Evolutionary conservation across 495 filamentous ascomycete genomes (phyloP).

Genomic region (Darksidea phi): DNA sequence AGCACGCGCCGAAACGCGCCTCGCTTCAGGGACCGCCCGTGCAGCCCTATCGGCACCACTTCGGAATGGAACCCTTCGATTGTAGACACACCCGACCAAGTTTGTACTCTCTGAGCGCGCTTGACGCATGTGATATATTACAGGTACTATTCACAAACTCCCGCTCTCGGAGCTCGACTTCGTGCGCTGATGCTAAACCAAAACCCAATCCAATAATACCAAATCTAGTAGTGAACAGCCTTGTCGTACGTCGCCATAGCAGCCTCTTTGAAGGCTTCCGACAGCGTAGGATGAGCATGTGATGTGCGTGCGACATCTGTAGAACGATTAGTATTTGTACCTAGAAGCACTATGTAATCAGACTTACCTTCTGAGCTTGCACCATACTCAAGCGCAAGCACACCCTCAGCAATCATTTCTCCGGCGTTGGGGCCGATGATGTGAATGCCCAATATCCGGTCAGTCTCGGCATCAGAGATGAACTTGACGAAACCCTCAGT

Average conservation of each 20-base stretch:
- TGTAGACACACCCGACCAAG: conserved; percentile 1
- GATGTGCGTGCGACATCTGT: conserved; percentile 76
- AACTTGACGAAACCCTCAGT: conserved; percentile 97
- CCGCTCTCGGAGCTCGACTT: conserved; percentile 22
- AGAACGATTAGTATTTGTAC: conserved; percentile 1
- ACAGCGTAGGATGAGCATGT: conserved; percentile 94
- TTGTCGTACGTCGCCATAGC: conserved; percentile 97
- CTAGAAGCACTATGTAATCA: background rate
- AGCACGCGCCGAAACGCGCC: conserved; percentile 21
- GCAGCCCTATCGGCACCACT: conserved; percentile 12
- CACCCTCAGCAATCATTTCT: conserved; percentile 99
- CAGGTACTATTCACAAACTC: conserved; percentile 39
- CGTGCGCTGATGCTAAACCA: conserved; percentile 26
- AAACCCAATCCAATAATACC: conserved; percentile 11
- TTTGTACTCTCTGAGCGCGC: conserved; percentile 21
- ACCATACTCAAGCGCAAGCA: conserved; percentile 93
- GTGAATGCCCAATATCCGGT: conserved; percentile 91
- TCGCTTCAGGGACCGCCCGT: too few relatives aligned
- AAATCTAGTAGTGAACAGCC: conserved; percentile 85
- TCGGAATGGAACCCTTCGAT: background rate
- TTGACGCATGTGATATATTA: conserved; percentile 27
- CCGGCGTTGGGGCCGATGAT: conserved; percentile 94
- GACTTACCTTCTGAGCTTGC: conserved; percentile 81
- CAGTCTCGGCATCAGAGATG: conserved; percentile 92
- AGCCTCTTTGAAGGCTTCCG: conserved; percentile 99